Percentiles rank a stretch among this genome's conserved stretches.
Evolutionary conservation across 129 eudicot genomes (phyloP).

Genomic region (Helichrysum umbraculigerum): DNA sequence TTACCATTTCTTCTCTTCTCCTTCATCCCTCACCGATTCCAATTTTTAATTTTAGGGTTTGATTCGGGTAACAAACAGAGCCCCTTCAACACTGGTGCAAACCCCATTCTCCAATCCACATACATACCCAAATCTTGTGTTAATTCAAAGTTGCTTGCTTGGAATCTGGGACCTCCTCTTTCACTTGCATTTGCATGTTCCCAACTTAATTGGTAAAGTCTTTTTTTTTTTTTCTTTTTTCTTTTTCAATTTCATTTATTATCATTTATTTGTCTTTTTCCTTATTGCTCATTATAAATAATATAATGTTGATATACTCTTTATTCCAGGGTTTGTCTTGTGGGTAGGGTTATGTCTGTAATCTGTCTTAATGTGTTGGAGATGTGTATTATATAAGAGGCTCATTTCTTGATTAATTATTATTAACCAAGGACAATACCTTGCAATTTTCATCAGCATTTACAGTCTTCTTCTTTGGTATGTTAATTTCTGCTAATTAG

Average conservation of each 20-base stretch:
- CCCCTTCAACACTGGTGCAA: neutral
- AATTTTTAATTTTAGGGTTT: neutral
- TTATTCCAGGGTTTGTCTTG: slow-evolving; percentile 23
- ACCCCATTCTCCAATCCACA: slow-evolving; percentile 8
- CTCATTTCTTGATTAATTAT: neutral
- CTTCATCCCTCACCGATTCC: neutral
- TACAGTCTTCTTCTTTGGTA: slow-evolving; percentile 3
- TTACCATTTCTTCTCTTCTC: slow-evolving; percentile 2
- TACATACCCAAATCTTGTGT: neutral
- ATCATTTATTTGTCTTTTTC: neutral
- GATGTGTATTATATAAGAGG: neutral
- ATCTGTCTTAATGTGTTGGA: neutral
- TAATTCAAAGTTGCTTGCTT: neutral
- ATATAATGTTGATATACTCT: no score
- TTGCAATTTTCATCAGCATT: neutral
- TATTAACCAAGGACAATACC: neutral
- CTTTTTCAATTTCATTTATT: neutral
- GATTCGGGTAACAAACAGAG: neutral
- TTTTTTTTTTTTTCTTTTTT: neutral
- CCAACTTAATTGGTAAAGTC: slow-evolving; percentile 22
- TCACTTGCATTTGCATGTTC: slow-evolving; percentile 25
- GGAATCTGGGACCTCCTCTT: neutral
- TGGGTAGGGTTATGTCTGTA: neutral
- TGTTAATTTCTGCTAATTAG: neutral
- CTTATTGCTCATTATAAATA: no score